phyloP scores from a whole-genome alignment of 371 early-diverging fungal genomes.

The Globomyces sp. region DNA sequence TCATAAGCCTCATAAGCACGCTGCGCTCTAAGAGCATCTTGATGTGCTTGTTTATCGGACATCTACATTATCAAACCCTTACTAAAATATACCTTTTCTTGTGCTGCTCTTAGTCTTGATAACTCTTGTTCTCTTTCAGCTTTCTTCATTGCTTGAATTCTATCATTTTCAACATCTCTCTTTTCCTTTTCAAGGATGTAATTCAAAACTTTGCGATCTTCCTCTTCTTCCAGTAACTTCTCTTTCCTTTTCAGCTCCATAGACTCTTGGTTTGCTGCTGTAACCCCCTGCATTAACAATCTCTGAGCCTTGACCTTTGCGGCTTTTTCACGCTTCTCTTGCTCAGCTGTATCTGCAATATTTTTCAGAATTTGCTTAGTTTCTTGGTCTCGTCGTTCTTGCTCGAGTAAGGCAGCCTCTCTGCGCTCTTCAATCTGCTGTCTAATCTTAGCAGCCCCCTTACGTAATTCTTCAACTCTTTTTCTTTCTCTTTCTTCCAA shows the following conservation, averaged over 20 bases:
- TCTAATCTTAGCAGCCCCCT: slow-evolving; percentile 53
- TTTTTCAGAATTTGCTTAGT: slow-evolving; percentile 47
- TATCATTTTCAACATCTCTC: slow-evolving; percentile 49
- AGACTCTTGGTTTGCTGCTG: slow-evolving; percentile 49
- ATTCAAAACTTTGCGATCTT: slow-evolving; percentile 50
- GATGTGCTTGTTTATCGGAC: slow-evolving; percentile 56
- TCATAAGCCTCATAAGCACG: slow-evolving; percentile 56
- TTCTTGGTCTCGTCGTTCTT: slow-evolving; percentile 53
- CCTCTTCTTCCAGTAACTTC: slow-evolving; percentile 49
- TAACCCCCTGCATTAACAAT: slow-evolving; percentile 47
- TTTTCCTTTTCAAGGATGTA: slow-evolving; percentile 55
- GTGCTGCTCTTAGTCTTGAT: slow-evolving; percentile 51
- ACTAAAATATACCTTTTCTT: slow-evolving; percentile 40
- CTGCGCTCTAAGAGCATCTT: slow-evolving; percentile 52
- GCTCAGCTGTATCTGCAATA: slow-evolving; percentile 38
- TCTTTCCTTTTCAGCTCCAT: slow-evolving; percentile 39
- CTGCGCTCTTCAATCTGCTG: slow-evolving; percentile 52
- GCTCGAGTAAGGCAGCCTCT: slow-evolving; percentile 49
- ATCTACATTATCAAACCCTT: slow-evolving; percentile 18
- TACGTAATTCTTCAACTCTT: slow-evolving; percentile 43
- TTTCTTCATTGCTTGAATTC: slow-evolving; percentile 38
- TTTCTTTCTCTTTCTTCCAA: slow-evolving; percentile 45
- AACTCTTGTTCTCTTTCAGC: slow-evolving; percentile 53
- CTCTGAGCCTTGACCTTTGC: slow-evolving; percentile 40
- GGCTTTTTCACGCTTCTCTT: slow-evolving; percentile 46